A percentile compares a stretch with the other conserved stretches of the same genome.
Conservation (phyloP, 139 green algal species). For the Chlorella sp. region DNA sequence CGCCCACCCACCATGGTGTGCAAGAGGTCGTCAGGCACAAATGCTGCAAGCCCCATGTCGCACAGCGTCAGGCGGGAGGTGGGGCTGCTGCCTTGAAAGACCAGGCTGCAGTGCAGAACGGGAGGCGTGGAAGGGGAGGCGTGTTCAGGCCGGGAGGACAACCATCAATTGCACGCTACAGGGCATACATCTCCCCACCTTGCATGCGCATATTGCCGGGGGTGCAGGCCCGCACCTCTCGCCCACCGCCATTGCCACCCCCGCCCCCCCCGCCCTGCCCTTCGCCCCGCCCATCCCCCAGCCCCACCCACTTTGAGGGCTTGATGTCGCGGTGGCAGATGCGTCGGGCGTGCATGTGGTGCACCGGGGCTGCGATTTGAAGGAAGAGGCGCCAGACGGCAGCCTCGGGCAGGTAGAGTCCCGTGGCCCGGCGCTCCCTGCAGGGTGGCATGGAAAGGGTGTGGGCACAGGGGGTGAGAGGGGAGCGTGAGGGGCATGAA, state of each 20-base stretch:
- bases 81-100: background rate
- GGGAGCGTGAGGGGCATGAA: too few species aligned
- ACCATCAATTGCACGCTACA: too few species aligned
- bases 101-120: background rate
- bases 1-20: too few species aligned
- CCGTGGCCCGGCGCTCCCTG: background rate
- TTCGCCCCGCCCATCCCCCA: too few species aligned
- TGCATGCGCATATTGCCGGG: too few species aligned
- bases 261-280: too few species aligned
- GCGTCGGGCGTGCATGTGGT: background rate
- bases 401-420: background rate
- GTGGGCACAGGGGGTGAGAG: too few species aligned
- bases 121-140: too few species aligned
- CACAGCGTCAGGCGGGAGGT: background rate
- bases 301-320: background rate
- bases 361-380: background rate
- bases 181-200: too few species aligned
- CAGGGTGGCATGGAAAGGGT: background rate
- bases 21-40: background rate
- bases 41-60: slow-evolving; percentile 4
- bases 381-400: slow-evolving; percentile 3
- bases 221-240: too few species aligned
- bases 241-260: too few species aligned
- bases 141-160: too few species aligned
- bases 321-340: slow-evolving; percentile 7